A percentile compares a stretch with the other conserved stretches of the same genome.
These are phyloP conservation scores for Fusarium sp. DNA, from an alignment of 2,329 filamentous ascomycete species.

Conservation along the genomic window DNA sequence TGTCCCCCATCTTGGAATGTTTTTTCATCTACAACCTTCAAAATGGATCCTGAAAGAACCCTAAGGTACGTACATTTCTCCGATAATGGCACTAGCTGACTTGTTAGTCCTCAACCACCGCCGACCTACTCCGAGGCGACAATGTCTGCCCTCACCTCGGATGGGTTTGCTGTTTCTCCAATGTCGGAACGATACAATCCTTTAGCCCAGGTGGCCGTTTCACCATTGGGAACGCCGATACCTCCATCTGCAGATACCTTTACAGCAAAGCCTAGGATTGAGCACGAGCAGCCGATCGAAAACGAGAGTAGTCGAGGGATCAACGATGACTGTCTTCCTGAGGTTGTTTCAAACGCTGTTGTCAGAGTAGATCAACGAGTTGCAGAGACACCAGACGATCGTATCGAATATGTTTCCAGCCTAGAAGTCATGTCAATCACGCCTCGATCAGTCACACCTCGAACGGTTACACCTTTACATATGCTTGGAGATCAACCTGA, in stretches of 20 bases:
- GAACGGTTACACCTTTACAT: slow-evolving; percentile 11
- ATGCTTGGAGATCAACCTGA: slow-evolving; percentile 19
- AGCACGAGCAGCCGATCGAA: neutral
- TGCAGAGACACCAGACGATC: neutral
- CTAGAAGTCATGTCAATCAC: neutral
- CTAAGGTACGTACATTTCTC: neutral
- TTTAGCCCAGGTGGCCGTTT: neutral
- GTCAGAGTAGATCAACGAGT: neutral
- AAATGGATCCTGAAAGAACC: slow-evolving; percentile 1
- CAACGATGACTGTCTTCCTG: neutral
- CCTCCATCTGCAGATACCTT: neutral
- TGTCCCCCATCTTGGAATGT: neutral
- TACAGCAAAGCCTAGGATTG: neutral
- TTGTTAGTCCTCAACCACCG: neutral
- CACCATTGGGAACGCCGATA: neutral
- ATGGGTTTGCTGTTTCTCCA: neutral
- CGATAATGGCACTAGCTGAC: neutral
- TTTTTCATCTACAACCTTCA: neutral
- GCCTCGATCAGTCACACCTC: neutral
- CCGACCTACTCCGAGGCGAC: neutral
- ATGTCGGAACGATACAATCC: neutral
- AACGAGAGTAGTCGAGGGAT: neutral
- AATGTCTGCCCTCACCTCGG: neutral
- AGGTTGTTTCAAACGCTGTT: neutral
- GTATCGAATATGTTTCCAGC: neutral